These are phyloP conservation scores for Polychaeton citri DNA, from an alignment of 2,329 filamentous ascomycete species.

Conservation along the genomic window DNA sequence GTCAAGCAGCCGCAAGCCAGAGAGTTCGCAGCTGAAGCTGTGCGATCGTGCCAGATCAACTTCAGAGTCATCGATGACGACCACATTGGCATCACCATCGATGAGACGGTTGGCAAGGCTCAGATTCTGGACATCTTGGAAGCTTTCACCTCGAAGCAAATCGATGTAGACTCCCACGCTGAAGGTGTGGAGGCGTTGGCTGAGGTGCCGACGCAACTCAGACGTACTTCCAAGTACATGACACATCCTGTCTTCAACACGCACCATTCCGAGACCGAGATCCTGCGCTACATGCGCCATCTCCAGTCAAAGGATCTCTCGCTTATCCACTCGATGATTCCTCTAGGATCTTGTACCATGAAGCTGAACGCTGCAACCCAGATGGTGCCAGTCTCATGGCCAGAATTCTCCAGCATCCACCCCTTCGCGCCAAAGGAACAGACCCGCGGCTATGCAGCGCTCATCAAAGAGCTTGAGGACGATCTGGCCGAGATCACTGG, in stretches of 20 bases:
- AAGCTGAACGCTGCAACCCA: slow-evolving; percentile 90
- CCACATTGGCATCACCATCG: slow-evolving; percentile 60
- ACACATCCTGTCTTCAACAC: slow-evolving; percentile 91
- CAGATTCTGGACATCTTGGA: slow-evolving; percentile 46
- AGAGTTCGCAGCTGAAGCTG: slow-evolving; percentile 37
- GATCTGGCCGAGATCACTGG: slow-evolving; percentile 76
- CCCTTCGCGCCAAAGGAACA: slow-evolving; percentile 58
- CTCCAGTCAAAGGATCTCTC: slow-evolving; percentile 90
- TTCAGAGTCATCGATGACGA: slow-evolving; percentile 48
- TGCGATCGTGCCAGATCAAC: slow-evolving; percentile 42
- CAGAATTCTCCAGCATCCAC: slow-evolving; percentile 65
- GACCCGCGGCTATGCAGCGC: slow-evolving; percentile 52
- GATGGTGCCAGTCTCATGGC: slow-evolving; percentile 75
- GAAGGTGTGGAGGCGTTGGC: slow-evolving; percentile 15
- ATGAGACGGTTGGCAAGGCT: slow-evolving; percentile 53
- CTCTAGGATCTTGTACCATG: slow-evolving; percentile 94
- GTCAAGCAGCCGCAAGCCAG: slow-evolving; percentile 39
- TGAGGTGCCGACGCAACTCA: slow-evolving; percentile 45
- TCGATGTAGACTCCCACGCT: slow-evolving; percentile 20
- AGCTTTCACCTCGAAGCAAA: slow-evolving; percentile 37
- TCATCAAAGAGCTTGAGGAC: slow-evolving; percentile 59
- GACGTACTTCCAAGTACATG: slow-evolving; percentile 61
- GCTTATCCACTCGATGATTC: slow-evolving; percentile 93
- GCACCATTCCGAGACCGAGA: slow-evolving; percentile 87
- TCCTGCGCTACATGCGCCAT: slow-evolving; percentile 86